Evolutionary conservation across 768 basidiomycete species (phyloP).

Genomic region (Boletus reticuloceps): DNA sequence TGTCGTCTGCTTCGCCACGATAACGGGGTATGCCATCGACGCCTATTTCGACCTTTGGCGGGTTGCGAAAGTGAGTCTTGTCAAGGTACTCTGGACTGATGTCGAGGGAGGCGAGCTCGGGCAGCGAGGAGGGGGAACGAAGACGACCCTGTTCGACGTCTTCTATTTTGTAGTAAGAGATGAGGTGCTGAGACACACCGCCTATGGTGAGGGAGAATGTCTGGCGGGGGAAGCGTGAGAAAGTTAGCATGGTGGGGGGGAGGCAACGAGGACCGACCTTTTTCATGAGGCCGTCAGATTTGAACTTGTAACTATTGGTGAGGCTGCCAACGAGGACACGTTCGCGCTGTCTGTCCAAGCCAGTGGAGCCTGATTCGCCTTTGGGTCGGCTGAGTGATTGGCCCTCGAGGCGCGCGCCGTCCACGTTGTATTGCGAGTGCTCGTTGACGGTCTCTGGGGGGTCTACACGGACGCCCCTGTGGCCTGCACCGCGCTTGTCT

Average conservation of each 20-base stretch:
- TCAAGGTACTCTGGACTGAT: constrained; percentile 88
- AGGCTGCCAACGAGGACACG: constrained; percentile 84
- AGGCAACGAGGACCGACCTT: constrained; percentile 58
- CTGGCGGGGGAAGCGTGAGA: constrained; percentile 43
- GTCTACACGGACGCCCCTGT: constrained; percentile 50
- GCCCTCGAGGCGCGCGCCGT: constrained; percentile 29
- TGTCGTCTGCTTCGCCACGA: constrained; percentile 79
- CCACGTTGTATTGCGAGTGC: constrained; percentile 36
- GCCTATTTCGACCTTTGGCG: constrained; percentile 84
- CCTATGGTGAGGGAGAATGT: constrained; percentile 88
- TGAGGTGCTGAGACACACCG: constrained; percentile 86
- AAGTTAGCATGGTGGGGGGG: constrained; percentile 8
- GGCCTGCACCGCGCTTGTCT: constrained; percentile 73
- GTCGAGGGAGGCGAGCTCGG: constrained; percentile 82
- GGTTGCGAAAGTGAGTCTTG: constrained; percentile 87
- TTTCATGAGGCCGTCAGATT: constrained; percentile 91
- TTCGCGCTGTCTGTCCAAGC: constrained; percentile 73
- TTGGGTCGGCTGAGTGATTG: constrained; percentile 66
- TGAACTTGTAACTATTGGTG: constrained; percentile 93
- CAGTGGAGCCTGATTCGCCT: constrained; percentile 42
- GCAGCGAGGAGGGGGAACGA: constrained; percentile 81
- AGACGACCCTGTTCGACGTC: constrained; percentile 89
- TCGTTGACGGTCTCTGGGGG: constrained; percentile 39
- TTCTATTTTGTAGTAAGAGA: constrained; percentile 91
- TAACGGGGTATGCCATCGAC: constrained; percentile 81